Evolutionary conservation across 306 rosid genomes (phyloP).

Genomic region (Chamaecrista fasciculata): DNA sequence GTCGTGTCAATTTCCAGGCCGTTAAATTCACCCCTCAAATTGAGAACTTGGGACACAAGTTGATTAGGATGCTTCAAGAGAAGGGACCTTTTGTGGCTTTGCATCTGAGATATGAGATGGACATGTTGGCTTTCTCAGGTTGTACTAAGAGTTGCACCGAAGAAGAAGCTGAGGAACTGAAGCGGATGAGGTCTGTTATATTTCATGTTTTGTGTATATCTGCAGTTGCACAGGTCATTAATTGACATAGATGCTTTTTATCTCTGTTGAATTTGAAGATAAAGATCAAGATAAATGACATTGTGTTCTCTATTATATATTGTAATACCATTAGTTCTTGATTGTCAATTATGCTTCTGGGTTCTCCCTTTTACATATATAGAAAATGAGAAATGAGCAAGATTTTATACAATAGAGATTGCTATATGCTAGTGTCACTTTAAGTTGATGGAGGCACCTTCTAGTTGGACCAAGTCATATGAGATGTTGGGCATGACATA

Average conservation of each 20-base stretch:
- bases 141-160: slow-evolving; percentile 85
- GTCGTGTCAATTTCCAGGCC: slow-evolving; percentile 90
- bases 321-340: background rate
- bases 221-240: background rate
- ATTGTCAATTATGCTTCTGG: slow-evolving; percentile 7
- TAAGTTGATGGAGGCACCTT: slow-evolving; percentile 1
- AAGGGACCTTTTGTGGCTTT: slow-evolving; percentile 84
- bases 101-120: slow-evolving; percentile 97
- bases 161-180: slow-evolving; percentile 92
- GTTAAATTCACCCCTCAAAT: slow-evolving; percentile 86
- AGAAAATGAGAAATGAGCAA: slow-evolving; percentile 11
- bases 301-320: slow-evolving; percentile 5
- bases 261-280: slow-evolving; percentile 8
- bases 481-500: slow-evolving; percentile 11
- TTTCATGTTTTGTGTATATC: slow-evolving; percentile 1
- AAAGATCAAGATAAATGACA: background rate
- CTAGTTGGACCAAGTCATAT: slow-evolving; percentile 1
- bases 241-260: background rate
- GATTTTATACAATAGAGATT: background rate
- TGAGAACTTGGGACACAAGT: slow-evolving; percentile 77
- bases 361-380: slow-evolving; percentile 1
- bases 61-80: slow-evolving; percentile 65
- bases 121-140: slow-evolving; percentile 98
- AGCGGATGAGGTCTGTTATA: slow-evolving; percentile 69
- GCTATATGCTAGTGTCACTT: background rate